A percentile compares a stretch with the other conserved stretches of the same genome.
Conservation (phyloP, 1,284 basidiomycete genomes). For the Cryptococcus hybrid region DNA sequence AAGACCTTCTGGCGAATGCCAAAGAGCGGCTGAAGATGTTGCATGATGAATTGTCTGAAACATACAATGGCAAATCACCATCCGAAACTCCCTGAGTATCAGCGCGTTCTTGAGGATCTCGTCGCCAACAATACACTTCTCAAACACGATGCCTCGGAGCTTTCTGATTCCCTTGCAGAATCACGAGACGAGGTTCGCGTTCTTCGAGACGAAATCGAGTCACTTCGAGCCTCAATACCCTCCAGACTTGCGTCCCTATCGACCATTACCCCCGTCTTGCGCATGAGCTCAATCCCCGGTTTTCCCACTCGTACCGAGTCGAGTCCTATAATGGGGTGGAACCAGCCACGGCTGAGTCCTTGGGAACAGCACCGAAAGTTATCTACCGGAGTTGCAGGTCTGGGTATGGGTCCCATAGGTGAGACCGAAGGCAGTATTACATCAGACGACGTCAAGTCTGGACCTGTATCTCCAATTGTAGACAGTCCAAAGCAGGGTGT, state of each 20-base stretch:
- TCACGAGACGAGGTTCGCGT: conserved; percentile 71
- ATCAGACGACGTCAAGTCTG: conserved; percentile 2
- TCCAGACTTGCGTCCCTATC: conserved; percentile 16
- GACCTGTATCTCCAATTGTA: conserved; percentile 22
- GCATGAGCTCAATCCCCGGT: conserved; percentile 24
- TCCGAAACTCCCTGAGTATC: conserved; percentile 45
- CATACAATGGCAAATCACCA: conserved; percentile 33
- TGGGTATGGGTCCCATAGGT: conserved; percentile 35
- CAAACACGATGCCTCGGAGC: conserved; percentile 74
- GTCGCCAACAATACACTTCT: conserved; percentile 78
- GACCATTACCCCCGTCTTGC: conserved; percentile 25
- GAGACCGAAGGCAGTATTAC: conserved; percentile 29
- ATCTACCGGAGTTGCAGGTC: conserved; percentile 36
- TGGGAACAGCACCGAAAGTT: conserved; percentile 37
- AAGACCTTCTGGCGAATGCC: conserved; percentile 69
- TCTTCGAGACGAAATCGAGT: conserved; percentile 70
- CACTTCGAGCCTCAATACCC: conserved; percentile 53
- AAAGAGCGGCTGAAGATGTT: conserved; percentile 64
- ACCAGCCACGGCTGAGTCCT: conserved; percentile 10
- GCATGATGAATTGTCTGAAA: conserved; percentile 50
- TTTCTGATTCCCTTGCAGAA: conserved; percentile 68
- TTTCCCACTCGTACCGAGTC: conserved; percentile 30
- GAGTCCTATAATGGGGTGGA: conserved; percentile 16
- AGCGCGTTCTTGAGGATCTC: conserved; percentile 69
- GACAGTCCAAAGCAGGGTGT: conserved; percentile 26